A percentile compares a stretch with the other conserved stretches of the same genome.
Evolutionary conservation across 2,329 filamentous ascomycete species (phyloP).

Genomic region (Fusarium goolgardi): DNA sequence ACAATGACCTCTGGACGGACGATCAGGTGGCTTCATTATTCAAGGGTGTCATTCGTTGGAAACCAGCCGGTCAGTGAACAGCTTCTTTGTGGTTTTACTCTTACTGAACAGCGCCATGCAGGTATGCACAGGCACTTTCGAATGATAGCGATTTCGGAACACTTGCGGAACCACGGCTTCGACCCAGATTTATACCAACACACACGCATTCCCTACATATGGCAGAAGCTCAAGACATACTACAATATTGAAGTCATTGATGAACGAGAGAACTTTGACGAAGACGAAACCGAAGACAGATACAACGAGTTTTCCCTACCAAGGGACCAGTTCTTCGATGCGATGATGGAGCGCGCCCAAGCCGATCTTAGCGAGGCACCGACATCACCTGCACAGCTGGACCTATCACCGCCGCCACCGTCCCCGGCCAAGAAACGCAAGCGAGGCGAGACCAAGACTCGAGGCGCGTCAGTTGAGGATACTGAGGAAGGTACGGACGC

Average conservation of each 20-base stretch:
- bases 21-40: conserved; percentile 94
- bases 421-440: conserved; percentile 59
- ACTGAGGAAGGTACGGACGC: conserved; percentile 60
- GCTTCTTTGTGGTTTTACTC: neutral
- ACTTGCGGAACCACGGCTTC: conserved; percentile 83
- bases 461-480: conserved; percentile 60
- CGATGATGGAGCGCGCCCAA: conserved; percentile 59
- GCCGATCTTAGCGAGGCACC: conserved; percentile 61
- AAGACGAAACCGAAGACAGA: conserved; percentile 67
- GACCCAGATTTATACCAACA: conserved; percentile 77
- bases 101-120: conserved; percentile 49
- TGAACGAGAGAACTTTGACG: conserved; percentile 79
- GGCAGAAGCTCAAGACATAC: conserved; percentile 83
- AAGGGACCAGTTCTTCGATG: conserved; percentile 56
- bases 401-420: conserved; percentile 52
- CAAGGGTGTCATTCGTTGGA: conserved; percentile 93
- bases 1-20: conserved; percentile 87
- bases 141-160: conserved; percentile 86
- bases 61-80: conserved; percentile 79
- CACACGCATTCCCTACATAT: conserved; percentile 90
- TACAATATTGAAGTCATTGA: conserved; percentile 91
- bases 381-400: conserved; percentile 59
- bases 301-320: conserved; percentile 77
- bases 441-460: conserved; percentile 55
- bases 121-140: conserved; percentile 95